Conservation (phyloP, 371 early-diverging fungal genomes). For the Mortierella sp. region DNA sequence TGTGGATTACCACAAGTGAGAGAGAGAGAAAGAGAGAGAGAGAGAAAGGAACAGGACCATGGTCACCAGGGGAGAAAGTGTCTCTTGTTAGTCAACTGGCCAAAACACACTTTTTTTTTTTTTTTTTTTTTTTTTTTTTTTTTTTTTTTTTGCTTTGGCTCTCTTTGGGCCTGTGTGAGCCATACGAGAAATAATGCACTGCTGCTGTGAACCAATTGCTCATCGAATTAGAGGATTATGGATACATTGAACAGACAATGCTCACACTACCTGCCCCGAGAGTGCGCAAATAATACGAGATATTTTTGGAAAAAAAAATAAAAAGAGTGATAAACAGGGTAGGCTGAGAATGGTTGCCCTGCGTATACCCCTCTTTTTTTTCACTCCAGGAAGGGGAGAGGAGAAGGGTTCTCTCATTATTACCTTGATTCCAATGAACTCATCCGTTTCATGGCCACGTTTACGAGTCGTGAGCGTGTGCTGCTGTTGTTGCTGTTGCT, state of each 20-base stretch:
- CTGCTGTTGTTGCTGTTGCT: slow-evolving; percentile 17
- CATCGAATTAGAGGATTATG: no score
- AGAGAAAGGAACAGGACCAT: background rate
- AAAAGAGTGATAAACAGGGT: slow-evolving; percentile 3
- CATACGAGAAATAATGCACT: no score
- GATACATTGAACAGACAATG: no score
- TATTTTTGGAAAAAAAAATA: no score
- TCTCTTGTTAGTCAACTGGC: no score
- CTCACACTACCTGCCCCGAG: no score
- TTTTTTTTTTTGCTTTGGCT: slow-evolving; percentile 5
- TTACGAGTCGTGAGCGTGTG: slow-evolving; percentile 17
- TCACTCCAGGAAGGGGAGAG: background rate
- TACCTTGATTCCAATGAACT: slow-evolving; percentile 34
- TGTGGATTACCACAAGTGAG: background rate
- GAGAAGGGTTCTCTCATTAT: background rate
- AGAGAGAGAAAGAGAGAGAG: background rate
- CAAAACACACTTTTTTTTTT: no score
- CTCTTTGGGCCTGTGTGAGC: no score
- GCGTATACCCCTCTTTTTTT: no score
- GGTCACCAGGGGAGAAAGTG: background rate
- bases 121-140: background rate
- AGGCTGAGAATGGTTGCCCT: slow-evolving; percentile 7
- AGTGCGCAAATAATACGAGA: no score
- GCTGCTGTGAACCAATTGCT: no score
- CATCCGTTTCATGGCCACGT: slow-evolving; percentile 37